Conservation (phyloP, 768 basidiomycete species). For the Suillus brevipes region DNA sequence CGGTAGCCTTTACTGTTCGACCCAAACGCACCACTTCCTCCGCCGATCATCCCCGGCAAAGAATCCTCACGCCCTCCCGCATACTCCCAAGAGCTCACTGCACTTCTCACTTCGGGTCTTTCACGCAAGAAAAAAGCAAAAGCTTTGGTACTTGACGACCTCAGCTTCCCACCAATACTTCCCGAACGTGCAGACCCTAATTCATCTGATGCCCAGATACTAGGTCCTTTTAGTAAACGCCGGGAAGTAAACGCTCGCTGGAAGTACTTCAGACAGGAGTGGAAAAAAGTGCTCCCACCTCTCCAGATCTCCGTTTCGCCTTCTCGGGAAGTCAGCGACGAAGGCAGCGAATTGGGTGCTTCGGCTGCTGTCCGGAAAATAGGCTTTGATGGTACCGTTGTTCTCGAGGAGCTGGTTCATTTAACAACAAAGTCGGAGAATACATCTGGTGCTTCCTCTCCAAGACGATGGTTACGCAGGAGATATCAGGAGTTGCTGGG, state of each 20-base stretch:
- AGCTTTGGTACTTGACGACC: constrained; percentile 40
- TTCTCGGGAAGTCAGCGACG: constrained; percentile 10
- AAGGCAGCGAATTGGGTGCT: constrained; percentile 14
- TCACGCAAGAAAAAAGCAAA: constrained; percentile 51
- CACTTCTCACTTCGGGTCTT: constrained; percentile 56
- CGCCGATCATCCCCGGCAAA: constrained; percentile 50
- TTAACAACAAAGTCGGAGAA: constrained; percentile 40
- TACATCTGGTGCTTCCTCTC: constrained; percentile 20
- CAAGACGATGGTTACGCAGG: constrained; percentile 40
- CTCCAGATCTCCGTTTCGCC: constrained; percentile 45
- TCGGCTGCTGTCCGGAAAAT: constrained; percentile 33
- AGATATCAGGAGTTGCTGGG: constrained; percentile 62
- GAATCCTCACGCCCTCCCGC: constrained; percentile 62
- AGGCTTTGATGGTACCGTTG: constrained; percentile 43
- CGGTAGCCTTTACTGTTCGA: constrained; percentile 57
- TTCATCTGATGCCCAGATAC: constrained; percentile 56
- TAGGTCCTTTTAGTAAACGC: constrained; percentile 72
- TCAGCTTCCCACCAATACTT: constrained; percentile 54
- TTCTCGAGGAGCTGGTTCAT: constrained; percentile 47
- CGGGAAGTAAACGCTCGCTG: constrained; percentile 72
- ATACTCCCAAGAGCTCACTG: constrained; percentile 60
- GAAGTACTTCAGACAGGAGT: constrained; percentile 59
- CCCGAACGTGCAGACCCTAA: constrained; percentile 56
- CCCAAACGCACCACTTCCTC: constrained; percentile 40
- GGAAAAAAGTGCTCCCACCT: constrained; percentile 59